phyloP scores from a whole-genome alignment of 1,139 yeast species.

The Saccharomyces hybrid region DNA sequence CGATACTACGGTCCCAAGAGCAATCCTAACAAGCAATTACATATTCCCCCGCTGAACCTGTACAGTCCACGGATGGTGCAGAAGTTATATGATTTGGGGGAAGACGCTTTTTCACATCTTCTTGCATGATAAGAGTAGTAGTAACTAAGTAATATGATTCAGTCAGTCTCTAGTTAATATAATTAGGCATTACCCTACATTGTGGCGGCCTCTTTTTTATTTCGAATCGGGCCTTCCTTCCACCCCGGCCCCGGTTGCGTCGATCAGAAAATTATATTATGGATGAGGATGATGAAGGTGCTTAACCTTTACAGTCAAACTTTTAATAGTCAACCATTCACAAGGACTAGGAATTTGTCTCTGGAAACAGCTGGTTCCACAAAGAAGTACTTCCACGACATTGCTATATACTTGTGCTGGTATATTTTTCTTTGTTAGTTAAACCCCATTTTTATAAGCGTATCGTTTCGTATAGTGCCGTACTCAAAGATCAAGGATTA shows the following conservation, averaged over 20 bases:
- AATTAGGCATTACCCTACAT: background rate
- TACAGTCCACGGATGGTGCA: background rate
- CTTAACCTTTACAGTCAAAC: background rate
- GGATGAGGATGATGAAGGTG: background rate
- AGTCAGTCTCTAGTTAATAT: background rate
- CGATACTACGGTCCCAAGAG: conserved; percentile 1
- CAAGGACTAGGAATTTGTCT: background rate
- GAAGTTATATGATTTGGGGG: background rate
- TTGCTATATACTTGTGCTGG: background rate
- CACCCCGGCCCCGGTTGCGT: conserved; percentile 1
- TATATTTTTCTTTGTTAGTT: background rate
- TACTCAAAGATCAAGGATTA: background rate
- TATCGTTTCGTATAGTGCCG: conserved; percentile 1
- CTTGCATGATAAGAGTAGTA: background rate
- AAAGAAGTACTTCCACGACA: background rate
- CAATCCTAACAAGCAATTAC: background rate
- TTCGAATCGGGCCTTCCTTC: background rate
- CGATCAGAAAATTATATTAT: background rate
- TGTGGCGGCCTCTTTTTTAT: background rate
- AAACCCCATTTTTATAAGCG: background rate
- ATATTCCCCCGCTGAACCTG: conserved; percentile 1
- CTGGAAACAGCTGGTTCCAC: background rate
- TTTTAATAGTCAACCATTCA: background rate
- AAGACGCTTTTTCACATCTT: background rate
- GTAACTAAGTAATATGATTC: background rate